These are phyloP conservation scores for Aureobasidium musti DNA, from an alignment of 2,329 filamentous ascomycete species.

Conservation along the genomic window DNA sequence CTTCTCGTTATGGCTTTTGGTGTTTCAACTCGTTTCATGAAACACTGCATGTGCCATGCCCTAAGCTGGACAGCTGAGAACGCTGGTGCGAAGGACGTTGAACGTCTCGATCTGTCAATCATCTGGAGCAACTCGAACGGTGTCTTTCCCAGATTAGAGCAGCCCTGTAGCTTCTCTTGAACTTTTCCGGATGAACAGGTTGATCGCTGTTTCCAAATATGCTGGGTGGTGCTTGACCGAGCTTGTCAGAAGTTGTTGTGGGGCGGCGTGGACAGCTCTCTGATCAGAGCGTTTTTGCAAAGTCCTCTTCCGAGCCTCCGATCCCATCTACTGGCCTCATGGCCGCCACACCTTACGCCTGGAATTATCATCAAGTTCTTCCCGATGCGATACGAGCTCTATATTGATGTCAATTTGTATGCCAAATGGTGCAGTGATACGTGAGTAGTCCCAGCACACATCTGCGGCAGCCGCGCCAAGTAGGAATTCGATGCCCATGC, in stretches of 20 bases:
- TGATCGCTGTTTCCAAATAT: slow-evolving; percentile 18
- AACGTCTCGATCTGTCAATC: not conserved
- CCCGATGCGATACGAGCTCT: slow-evolving; percentile 11
- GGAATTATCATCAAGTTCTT: slow-evolving; percentile 7
- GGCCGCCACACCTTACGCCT: slow-evolving; percentile 8
- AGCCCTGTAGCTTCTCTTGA: not conserved
- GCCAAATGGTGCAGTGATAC: slow-evolving; percentile 1
- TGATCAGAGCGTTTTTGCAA: slow-evolving; percentile 8
- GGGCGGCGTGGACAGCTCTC: slow-evolving; percentile 1
- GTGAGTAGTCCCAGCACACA: not conserved
- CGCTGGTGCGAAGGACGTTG: slow-evolving; percentile 1
- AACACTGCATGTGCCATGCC: slow-evolving; percentile 20
- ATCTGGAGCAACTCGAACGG: not conserved
- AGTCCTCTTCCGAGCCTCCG: not conserved
- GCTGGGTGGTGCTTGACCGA: not conserved
- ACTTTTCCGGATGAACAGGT: not conserved
- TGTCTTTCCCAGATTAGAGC: not conserved
- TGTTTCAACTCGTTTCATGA: slow-evolving; percentile 19
- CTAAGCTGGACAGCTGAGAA: not conserved
- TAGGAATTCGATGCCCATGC: not conserved
- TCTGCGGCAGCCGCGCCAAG: not conserved
- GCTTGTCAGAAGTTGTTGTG: slow-evolving; percentile 12
- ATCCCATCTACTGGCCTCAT: slow-evolving; percentile 1
- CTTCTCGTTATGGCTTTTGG: not conserved
- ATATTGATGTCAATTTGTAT: not conserved